These are phyloP conservation scores for Flaveria sonorensis DNA, from an alignment of 129 eudicot genomes.

Conservation along the genomic window DNA sequence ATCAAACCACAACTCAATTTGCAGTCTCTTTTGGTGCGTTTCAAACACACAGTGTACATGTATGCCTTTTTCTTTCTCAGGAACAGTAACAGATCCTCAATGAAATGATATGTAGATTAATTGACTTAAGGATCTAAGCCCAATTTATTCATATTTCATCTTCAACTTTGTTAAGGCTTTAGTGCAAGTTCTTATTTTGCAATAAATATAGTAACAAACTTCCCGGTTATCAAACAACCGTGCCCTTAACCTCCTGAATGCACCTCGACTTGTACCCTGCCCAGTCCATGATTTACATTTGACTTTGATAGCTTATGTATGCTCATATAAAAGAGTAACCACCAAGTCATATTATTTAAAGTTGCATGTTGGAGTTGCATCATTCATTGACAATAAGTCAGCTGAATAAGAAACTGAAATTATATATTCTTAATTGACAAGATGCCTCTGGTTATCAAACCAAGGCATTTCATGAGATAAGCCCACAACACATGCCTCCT, in stretches of 20 bases:
- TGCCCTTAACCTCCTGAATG: background rate
- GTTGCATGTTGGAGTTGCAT: slow-evolving; percentile 1
- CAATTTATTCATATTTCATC: background rate
- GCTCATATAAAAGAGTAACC: background rate
- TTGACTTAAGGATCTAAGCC: background rate
- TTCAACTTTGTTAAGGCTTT: background rate
- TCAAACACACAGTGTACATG: background rate
- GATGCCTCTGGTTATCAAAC: background rate
- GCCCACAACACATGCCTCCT: background rate
- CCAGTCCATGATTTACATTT: background rate
- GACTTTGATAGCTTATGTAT: background rate
- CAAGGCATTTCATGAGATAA: background rate
- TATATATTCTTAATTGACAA: background rate
- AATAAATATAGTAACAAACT: background rate
- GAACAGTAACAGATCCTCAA: background rate
- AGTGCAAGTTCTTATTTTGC: background rate
- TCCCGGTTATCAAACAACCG: background rate
- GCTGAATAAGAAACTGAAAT: background rate
- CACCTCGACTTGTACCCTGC: background rate
- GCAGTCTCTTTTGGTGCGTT: background rate
- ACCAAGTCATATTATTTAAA: background rate
- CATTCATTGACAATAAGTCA: background rate
- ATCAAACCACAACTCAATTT: background rate
- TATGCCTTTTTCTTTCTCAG: background rate
- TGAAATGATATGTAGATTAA: background rate